Evolutionary conservation across 352 stramenopile genomes (phyloP).

Genomic region (Pythium coloratum): DNA sequence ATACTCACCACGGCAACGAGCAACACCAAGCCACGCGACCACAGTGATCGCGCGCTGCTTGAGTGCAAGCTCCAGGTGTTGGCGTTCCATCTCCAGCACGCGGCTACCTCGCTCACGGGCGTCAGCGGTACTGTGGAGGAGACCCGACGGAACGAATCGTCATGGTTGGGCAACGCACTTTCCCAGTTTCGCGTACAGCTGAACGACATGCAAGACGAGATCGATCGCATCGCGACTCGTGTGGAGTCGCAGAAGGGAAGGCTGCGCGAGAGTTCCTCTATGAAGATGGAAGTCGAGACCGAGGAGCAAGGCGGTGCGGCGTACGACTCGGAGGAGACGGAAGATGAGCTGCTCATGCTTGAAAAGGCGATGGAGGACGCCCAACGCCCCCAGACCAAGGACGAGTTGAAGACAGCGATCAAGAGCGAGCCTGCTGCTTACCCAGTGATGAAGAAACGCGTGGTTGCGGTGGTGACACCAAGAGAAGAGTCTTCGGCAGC

Average conservation of each 20-base stretch:
- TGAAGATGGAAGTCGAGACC: slow-evolving; percentile 8
- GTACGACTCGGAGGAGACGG: slow-evolving; percentile 16
- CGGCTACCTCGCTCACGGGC: neutral
- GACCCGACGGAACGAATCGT: neutral
- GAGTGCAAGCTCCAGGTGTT: neutral
- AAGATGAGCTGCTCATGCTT: too few species aligned
- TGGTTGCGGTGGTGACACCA: too few species aligned
- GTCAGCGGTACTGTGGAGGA: neutral
- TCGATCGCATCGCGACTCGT: neutral
- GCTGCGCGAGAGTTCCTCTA: neutral
- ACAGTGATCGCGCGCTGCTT: neutral
- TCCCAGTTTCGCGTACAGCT: neutral
- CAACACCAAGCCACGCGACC: neutral
- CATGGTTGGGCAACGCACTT: neutral
- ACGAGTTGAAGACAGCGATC: too few species aligned
- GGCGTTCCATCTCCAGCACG: neutral
- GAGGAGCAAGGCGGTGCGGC: neutral
- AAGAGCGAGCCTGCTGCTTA: too few species aligned
- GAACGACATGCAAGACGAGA: neutral
- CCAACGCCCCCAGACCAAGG: too few species aligned
- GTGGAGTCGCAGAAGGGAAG: neutral
- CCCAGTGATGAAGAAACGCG: too few species aligned
- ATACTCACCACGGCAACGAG: too few species aligned
- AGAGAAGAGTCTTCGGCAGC: too few species aligned
- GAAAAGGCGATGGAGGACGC: too few species aligned